Conservation (phyloP, 139 green algal genomes). For the Ettlia oleoabundans region DNA sequence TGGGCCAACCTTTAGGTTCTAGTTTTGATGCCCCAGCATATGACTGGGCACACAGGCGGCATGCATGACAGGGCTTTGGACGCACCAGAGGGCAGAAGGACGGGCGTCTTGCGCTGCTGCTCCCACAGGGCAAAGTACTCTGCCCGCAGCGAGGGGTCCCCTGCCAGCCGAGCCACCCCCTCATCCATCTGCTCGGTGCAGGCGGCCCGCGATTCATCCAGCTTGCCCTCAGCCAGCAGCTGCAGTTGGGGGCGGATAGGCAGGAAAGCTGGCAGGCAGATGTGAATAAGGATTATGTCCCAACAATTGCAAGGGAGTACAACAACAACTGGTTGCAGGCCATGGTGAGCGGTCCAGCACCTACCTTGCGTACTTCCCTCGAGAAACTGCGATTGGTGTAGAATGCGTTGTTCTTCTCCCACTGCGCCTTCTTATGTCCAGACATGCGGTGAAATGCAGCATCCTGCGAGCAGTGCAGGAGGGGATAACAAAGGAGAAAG, state of each 20-base stretch:
- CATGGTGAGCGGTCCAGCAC: not conserved
- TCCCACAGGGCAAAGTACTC: constrained; percentile 53
- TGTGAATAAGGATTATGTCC: too few relatives aligned
- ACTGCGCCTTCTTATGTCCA: constrained; percentile 10
- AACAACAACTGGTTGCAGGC: not conserved
- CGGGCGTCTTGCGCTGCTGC: constrained; percentile 36
- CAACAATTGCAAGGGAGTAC: not conserved
- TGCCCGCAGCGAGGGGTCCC: constrained; percentile 26
- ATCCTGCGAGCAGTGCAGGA: constrained; percentile 30
- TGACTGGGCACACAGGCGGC: not conserved
- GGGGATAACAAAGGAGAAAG: too few relatives aligned
- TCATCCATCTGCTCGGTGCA: constrained; percentile 45
- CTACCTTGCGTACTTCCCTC: constrained; percentile 31
- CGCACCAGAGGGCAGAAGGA: constrained; percentile 26
- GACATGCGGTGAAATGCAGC: constrained; percentile 37
- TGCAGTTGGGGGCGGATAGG: not conserved
- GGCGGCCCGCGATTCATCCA: constrained; percentile 42
- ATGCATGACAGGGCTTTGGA: not conserved
- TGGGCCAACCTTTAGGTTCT: too few relatives aligned
- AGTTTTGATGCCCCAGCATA: too few relatives aligned
- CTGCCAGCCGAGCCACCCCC: constrained; percentile 18
- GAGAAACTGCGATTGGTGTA: constrained; percentile 51
- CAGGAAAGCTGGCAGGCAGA: too few relatives aligned
- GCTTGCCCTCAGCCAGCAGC: constrained; percentile 33
- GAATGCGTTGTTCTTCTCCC: constrained; percentile 45